These are phyloP conservation scores for Eimeria sp. DNA, from an alignment of 169 alveolate species.

Conservation along the genomic window DNA sequence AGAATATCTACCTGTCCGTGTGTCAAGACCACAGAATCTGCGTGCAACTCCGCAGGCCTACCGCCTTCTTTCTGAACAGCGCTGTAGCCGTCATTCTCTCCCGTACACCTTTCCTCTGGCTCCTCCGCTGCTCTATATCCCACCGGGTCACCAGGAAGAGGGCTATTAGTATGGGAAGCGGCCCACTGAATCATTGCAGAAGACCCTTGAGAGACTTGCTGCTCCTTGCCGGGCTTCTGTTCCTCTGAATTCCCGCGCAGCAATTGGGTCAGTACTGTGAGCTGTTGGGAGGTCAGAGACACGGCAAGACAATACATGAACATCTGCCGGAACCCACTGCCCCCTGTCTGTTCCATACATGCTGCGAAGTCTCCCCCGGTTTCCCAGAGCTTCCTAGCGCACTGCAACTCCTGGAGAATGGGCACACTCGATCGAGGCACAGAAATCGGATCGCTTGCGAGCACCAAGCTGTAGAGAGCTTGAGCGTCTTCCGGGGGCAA, in stretches of 20 bases:
- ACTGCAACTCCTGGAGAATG: neutral
- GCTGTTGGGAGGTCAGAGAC: constrained; percentile 9
- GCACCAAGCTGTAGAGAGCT: neutral
- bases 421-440: neutral
- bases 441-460: neutral
- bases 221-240: neutral
- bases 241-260: neutral
- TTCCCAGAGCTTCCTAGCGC: constrained; percentile 16
- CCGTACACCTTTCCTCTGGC: neutral
- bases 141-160: neutral
- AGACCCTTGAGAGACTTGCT: neutral
- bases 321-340: constrained; percentile 12
- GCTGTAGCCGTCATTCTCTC: neutral
- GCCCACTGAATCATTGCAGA: neutral
- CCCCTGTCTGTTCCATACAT: neutral
- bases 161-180: neutral
- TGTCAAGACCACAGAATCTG: neutral
- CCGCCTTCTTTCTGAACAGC: neutral
- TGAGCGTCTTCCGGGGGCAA: constrained; percentile 5
- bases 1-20: neutral
- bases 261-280: neutral
- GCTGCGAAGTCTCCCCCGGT: neutral
- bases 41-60: neutral
- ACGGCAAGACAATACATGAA: neutral
- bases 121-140: neutral